A percentile compares a stretch with the other conserved stretches of the same genome.
phyloP scores from a whole-genome alignment of 2,329 filamentous ascomycete species.

The Zasmidium citrigriseum region DNA sequence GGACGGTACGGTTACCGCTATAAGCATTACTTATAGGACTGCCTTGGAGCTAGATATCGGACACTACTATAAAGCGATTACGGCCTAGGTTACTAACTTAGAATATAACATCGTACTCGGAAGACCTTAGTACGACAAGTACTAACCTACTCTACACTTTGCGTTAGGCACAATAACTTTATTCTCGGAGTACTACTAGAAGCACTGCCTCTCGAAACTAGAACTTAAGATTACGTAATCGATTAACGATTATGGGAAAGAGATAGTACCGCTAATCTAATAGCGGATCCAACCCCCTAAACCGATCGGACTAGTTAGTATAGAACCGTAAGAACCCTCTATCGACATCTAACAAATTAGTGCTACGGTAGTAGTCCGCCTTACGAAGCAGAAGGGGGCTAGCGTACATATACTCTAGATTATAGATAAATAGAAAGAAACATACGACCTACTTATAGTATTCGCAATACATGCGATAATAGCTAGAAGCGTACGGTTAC shows the following conservation, averaged over 20 bases:
- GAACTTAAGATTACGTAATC: not conserved
- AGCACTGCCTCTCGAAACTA: not conserved
- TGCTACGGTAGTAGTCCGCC: not conserved
- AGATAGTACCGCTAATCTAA: not conserved
- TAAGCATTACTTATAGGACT: not conserved
- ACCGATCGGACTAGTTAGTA: not conserved
- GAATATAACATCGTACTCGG: not conserved
- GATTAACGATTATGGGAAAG: not conserved
- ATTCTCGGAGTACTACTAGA: not conserved
- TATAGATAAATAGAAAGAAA: not conserved
- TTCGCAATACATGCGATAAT: not conserved
- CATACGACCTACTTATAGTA: not conserved
- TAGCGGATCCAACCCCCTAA: not conserved
- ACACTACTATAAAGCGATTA: not conserved
- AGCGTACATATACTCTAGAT: not conserved
- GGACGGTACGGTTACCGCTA: not conserved
- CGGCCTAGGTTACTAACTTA: not conserved
- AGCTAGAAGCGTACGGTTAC: not conserved
- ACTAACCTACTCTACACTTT: constrained; percentile 25
- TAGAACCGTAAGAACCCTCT: not conserved
- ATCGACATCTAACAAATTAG: not conserved
- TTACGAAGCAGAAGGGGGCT: not conserved
- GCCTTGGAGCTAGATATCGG: not conserved
- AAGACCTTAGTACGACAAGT: constrained; percentile 27
- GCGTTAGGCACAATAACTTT: not conserved